Evolutionary conservation across 352 stramenopile species (phyloP), one percentile per base, ranked within the genome.

Genomic region (Phytophthora constricta): DNA sequence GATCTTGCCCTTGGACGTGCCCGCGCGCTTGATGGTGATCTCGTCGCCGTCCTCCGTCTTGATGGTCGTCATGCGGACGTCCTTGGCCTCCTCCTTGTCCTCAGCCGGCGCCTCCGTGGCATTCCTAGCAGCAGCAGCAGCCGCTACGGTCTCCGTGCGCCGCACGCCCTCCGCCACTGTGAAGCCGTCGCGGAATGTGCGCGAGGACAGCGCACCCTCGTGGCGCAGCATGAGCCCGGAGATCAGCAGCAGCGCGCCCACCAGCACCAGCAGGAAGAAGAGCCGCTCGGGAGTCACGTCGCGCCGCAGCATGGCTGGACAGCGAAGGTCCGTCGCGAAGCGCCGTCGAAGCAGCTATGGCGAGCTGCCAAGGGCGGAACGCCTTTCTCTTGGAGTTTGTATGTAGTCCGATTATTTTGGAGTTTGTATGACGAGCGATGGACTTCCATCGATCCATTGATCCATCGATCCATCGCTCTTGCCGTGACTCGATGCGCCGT

Each of bases 21-120:
- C 67, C 1, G 61, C 70, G 23, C 80, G 80, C 56, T 89, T 90
- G 68, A 92, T 92, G 33, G 84, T 92, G 74, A 92, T 91, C 70
- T 91, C 84, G 61, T 92, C 82, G 42, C 84, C 84, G 43, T 87
- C 82, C 58, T 89, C 74, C 22, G 82, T 91, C 68, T 87, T 91
- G 68, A 92, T 91, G 17, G 76, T 90, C 33, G 80, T 92, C 58
- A 78, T 90, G 47, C 80, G 80, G 8, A 71, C 73, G 28, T 78
- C 70, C 13, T 62, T 60, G 3, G 62, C 72, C 22, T 20, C 23
- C 28, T 62, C n/a, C n/a, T n/a, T n/a, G n/a, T n/a, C n/a, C n/a
- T n/a, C 42, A 31, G 10, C 17, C n/a, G 51, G 53, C 16, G 25
- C 19, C 41, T 70, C 58, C 10, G 55, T 68, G 46, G 16, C 56